Base-by-base conservation (phyloP, 139 green algal genomes). In the Closterium sp. region DNA sequence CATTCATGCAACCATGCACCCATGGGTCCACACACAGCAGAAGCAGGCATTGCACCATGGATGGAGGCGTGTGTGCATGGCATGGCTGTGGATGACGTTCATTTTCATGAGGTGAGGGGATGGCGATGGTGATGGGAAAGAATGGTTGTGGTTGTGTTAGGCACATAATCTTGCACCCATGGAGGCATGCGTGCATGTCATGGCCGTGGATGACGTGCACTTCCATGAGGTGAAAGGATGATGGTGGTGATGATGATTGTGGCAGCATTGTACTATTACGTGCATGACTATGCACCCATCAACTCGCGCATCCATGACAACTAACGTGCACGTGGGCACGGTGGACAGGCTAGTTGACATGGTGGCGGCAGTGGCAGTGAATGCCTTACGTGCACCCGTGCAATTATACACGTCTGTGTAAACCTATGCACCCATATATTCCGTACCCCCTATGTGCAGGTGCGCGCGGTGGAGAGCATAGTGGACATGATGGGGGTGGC, bases 281-380 rank as follows among this genome's bases (percentile, higher is more conserved):
- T n/a, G 38, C 4, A 73, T 4, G n/a, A n/a, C n/a, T 45, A 45
- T 9, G 38, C 4, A 73, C 87, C 28, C 27, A 30, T 30, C 0
- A 0, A 22, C 31, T 0, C 88, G 30, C 89, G 10, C 31, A 22
- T 10, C 29, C 30, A 62, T 91, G 27, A n/a, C n/a, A n/a, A n/a
- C n/a, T n/a, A n/a, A 24, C 4, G 17, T 73, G 19, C 88, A 93
- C 86, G 91, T 94, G 73, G 92, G 92, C 11, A 70, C 88, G 11
- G 92, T 92, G 28, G 92, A 94, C 88, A 91, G 73, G 73, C 92
- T 94, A 42, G 89, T 92, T 4, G 92, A 94, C 86, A 88, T 94
- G 17, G 88, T 94, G n/a, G 88, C 88, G n/a, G 92, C 92, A 19
- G n/a, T n/a, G n/a, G 85, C 92, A 27, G 30, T 17, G 93, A 28